These are phyloP conservation scores for Gossypium bickii DNA, from an alignment of 345 rosid genomes.

Conservation along the genomic window DNA sequence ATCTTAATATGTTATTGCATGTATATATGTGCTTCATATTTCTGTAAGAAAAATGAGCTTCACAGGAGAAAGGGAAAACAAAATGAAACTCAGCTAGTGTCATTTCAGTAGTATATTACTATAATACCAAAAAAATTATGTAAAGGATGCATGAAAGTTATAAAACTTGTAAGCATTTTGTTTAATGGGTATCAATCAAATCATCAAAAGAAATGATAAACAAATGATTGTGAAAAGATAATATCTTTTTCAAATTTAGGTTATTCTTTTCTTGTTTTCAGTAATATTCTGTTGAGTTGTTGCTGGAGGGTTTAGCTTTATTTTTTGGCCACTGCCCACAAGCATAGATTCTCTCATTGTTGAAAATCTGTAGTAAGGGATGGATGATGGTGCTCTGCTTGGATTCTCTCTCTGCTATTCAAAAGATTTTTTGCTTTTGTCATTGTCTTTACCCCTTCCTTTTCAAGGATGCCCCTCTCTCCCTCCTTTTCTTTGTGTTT, in stretches of 20 bases:
- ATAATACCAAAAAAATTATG: slow-evolving; percentile 5
- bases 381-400: slow-evolving; percentile 35
- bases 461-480: slow-evolving; percentile 42
- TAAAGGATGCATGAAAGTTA: slow-evolving; percentile 19
- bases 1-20: background rate
- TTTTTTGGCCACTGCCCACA: slow-evolving; percentile 41
- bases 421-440: slow-evolving; percentile 50
- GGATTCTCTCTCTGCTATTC: slow-evolving; percentile 37
- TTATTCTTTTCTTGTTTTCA: slow-evolving; percentile 51
- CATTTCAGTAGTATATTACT: background rate
- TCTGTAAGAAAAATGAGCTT: background rate
- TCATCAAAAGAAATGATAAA: slow-evolving; percentile 49
- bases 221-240: slow-evolving; percentile 47
- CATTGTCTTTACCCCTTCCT: slow-evolving; percentile 35
- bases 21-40: background rate
- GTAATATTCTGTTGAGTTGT: slow-evolving; percentile 44
- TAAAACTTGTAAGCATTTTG: slow-evolving; percentile 32
- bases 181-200: slow-evolving; percentile 57
- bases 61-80: background rate
- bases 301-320: slow-evolving; percentile 30
- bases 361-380: slow-evolving; percentile 27
- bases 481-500: slow-evolving; percentile 29
- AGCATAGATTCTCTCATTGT: slow-evolving; percentile 66
- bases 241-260: slow-evolving; percentile 40
- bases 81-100: slow-evolving; percentile 13